Evolutionary conservation across 495 filamentous ascomycete species (phyloP).

Genomic region (Tuber brumale): DNA sequence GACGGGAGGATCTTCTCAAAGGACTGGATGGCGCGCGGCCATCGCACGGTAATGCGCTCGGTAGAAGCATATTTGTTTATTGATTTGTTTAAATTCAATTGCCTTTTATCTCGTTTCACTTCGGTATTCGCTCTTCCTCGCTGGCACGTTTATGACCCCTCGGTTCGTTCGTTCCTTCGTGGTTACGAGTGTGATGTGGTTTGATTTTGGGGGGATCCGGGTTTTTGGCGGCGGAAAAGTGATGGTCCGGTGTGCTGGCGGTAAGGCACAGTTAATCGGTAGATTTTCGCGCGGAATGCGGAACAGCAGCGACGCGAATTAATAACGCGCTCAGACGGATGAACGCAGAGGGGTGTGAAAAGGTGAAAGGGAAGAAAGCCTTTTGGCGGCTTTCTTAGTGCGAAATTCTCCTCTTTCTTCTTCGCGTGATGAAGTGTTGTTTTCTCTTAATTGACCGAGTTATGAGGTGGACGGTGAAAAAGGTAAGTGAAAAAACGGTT

Average conservation of each 20-base stretch:
- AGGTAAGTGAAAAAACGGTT: constrained; percentile 3
- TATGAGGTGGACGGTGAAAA: not conserved
- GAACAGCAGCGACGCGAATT: constrained; percentile 2
- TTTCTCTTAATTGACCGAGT: not conserved
- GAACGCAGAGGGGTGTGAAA: not conserved
- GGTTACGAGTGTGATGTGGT: not conserved
- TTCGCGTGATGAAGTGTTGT: constrained; percentile 5
- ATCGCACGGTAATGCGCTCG: constrained; percentile 41
- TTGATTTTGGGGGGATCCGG: not conserved
- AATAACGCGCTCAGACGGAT: constrained; percentile 5
- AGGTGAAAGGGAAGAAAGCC: not conserved
- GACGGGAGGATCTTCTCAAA: constrained; percentile 31
- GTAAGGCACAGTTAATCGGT: constrained; percentile 4
- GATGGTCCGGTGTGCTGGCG: constrained; percentile 3
- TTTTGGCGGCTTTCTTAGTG: not conserved
- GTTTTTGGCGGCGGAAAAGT: constrained; percentile 2
- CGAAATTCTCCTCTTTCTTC: not conserved
- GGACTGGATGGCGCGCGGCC: constrained; percentile 26
- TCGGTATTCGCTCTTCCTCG: not conserved
- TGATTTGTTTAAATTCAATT: constrained; percentile 16
- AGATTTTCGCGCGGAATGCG: constrained; percentile 2
- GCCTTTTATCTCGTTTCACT: not conserved
- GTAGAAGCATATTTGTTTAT: constrained; percentile 37
- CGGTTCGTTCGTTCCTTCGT: not conserved
- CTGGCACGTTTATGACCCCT: not conserved